Conservation (phyloP, 2,329 filamentous ascomycete species). For the Scedosporium dehoogii region DNA sequence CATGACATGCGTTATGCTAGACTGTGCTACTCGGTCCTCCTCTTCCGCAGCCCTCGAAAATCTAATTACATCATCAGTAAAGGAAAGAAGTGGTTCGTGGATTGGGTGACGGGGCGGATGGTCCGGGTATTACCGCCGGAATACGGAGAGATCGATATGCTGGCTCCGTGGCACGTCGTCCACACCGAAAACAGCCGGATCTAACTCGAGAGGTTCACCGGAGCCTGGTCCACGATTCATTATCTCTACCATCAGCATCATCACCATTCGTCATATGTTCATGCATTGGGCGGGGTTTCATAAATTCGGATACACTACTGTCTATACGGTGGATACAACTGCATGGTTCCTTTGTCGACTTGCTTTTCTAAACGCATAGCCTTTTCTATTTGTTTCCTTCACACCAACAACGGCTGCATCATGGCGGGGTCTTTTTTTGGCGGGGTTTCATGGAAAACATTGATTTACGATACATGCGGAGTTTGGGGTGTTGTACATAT, state of each 20-base stretch:
- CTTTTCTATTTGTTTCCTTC: not conserved
- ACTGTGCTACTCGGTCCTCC: slow-evolving; percentile 48
- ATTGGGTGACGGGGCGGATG: slow-evolving; percentile 49
- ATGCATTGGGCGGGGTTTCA: not conserved
- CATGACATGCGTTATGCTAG: slow-evolving; percentile 52
- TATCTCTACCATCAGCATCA: not conserved
- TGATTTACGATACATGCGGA: not conserved
- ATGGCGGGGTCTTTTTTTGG: not conserved
- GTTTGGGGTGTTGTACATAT: not conserved
- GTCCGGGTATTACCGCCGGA: slow-evolving; percentile 41
- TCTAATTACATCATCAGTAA: slow-evolving; percentile 46
- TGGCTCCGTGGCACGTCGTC: slow-evolving; percentile 39
- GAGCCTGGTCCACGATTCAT: not conserved
- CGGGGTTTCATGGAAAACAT: not conserved
- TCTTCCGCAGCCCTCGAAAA: slow-evolving; percentile 47
- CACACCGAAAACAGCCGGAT: slow-evolving; percentile 32
- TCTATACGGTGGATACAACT: not conserved
- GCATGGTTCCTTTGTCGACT: not conserved
- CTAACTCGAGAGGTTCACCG: not conserved
- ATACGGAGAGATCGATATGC: slow-evolving; percentile 41
- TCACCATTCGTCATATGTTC: not conserved
- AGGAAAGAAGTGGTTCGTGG: slow-evolving; percentile 49
- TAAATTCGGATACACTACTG: not conserved
- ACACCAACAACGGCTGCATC: not conserved
- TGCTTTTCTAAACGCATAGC: not conserved